Evolutionary conservation across 2,329 filamentous ascomycete species (phyloP), one percentile per base, ranked within the genome.

Genomic region (Nothomitra cinnamomea): DNA sequence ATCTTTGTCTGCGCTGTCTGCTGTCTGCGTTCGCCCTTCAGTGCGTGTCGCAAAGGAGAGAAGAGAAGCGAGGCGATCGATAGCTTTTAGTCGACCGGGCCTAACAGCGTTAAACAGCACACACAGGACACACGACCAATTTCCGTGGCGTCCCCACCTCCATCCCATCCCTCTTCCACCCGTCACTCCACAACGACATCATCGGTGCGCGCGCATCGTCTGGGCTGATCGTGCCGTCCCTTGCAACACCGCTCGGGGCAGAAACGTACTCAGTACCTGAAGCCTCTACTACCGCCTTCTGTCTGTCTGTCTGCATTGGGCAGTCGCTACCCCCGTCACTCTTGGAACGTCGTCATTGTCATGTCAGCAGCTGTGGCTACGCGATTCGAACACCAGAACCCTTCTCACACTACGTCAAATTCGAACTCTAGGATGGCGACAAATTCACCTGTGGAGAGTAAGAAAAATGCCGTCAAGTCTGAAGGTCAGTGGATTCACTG

Each of bases 401-500:
- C 28, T 24, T 24, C 48, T 10, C 50, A 52, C 50, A 40, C 50
- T 3, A 49, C 45, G 24, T 52, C 50, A 4, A 52, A 25, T 41
- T 19, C 50, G 19, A 32, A 22, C 35, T 52, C 50, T 52, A 49
- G 45, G 45, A 52, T 52, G 50, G 40, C 40, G 32, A 43, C 50
- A 52, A 52, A 40, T 19, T 52, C 40, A 41, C 32, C 22, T 2
- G 21, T 43, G 2, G 50, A 52, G 19, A 17, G 50, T 15, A 54
- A 54, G 53, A 54, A 54, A 21, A 47, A 54, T 41, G 36, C 17
- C 15, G 49, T 55, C 2, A 54, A 54, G 25, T 40, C 53, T 38
- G 47, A 54, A 54, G 53, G 53, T 54, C 19, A 41, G 50, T 55
- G 13, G n/a, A 43, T 17, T n/a, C 12, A 10, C 17, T 8, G 40